phyloP scores from a whole-genome alignment of 1,284 basidiomycete genomes.

The Papiliotrema flavescens region DNA sequence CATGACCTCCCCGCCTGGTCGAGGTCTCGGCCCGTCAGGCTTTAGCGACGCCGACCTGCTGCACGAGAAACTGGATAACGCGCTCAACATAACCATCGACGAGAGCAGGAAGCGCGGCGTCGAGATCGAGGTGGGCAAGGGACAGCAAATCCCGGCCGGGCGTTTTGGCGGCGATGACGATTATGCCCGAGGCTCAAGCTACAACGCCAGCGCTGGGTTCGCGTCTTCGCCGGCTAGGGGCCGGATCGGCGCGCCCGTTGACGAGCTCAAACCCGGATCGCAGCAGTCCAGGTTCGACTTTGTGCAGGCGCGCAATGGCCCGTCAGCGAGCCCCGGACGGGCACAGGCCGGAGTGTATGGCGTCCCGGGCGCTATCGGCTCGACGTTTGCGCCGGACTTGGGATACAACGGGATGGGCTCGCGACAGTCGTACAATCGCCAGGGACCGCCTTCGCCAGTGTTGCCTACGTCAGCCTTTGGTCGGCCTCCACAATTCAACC shows the following conservation, averaged over 20 bases:
- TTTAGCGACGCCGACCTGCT: slow-evolving; percentile 74
- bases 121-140: slow-evolving; percentile 13
- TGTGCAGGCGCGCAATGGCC: slow-evolving; percentile 8
- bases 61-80: slow-evolving; percentile 60
- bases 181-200: not conserved
- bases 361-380: slow-evolving; percentile 13
- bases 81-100: slow-evolving; percentile 60
- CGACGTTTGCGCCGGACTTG: slow-evolving; percentile 5
- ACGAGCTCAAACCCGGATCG: not conserved
- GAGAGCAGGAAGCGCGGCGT: slow-evolving; percentile 33
- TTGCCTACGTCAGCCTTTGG: not conserved
- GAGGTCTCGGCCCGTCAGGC: slow-evolving; percentile 34
- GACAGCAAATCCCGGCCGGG: slow-evolving; percentile 2
- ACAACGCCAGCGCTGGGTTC: slow-evolving; percentile 6
- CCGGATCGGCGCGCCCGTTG: not conserved
- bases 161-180: not conserved
- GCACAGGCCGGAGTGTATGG: not conserved
- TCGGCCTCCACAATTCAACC: not conserved
- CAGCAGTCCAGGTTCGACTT: slow-evolving; percentile 18
- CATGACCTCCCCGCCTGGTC: slow-evolving; percentile 55
- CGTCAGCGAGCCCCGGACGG: not conserved
- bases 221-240: slow-evolving; percentile 17
- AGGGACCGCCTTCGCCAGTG: not conserved
- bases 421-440: not conserved
- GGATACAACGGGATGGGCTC: slow-evolving; percentile 1